These are phyloP conservation scores for Nicotiana undulata DNA, from an alignment of 257 asterid genomes.

Conservation along the genomic window DNA sequence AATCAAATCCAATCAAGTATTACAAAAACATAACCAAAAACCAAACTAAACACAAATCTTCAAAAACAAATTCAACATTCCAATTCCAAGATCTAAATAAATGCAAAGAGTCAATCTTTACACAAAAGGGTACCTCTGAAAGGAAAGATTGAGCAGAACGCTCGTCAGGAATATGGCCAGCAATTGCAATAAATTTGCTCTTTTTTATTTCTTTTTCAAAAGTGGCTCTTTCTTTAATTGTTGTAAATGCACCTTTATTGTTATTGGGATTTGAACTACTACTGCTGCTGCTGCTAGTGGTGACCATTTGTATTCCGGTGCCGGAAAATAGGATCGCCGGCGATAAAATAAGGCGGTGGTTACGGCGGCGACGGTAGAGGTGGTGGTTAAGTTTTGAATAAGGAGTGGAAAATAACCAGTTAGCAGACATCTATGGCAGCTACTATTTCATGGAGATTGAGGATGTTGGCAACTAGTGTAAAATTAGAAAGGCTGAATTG, in stretches of 20 bases:
- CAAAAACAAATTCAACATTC: not conserved
- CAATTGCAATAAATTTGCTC: constrained; percentile 84
- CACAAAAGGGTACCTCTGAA: constrained; percentile 43
- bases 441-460: not conserved
- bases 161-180: constrained; percentile 66
- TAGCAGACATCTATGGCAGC: not conserved
- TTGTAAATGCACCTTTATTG: constrained; percentile 48
- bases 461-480: not conserved
- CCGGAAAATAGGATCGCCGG: not conserved
- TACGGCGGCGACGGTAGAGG: constrained; percentile 2
- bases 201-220: constrained; percentile 70
- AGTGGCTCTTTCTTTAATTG: constrained; percentile 55
- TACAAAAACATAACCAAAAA: not conserved
- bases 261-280: constrained; percentile 7
- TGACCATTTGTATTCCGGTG: constrained; percentile 28
- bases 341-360: not conserved
- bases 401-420: constrained; percentile 14
- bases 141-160: constrained; percentile 62
- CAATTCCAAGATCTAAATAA: not conserved
- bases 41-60: not conserved
- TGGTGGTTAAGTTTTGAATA: constrained; percentile 12
- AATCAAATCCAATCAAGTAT: constrained; percentile 1
- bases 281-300: constrained; percentile 14
- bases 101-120: not conserved
- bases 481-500: not conserved